Conservation (phyloP, 176 grass and related monocot species). For the Aegilops umbellulata region DNA sequence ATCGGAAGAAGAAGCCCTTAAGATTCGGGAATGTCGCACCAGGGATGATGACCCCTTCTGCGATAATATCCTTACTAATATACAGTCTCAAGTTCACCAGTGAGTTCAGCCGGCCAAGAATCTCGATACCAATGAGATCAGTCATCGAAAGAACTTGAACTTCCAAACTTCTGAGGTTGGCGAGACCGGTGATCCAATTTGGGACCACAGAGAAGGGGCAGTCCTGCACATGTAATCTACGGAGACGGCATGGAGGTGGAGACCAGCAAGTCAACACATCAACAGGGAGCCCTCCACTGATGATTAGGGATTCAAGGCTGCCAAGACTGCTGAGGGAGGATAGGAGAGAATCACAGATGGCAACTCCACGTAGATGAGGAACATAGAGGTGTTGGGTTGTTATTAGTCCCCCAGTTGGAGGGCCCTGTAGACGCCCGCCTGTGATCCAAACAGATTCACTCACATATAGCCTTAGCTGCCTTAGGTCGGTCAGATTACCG, state of each 20-base stretch:
- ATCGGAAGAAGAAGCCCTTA: not conserved
- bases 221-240: not conserved
- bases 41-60: not conserved
- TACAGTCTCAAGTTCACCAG: not conserved
- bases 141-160: not conserved
- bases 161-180: not conserved
- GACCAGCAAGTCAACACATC: not conserved
- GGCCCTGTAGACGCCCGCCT: too few species aligned
- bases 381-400: not conserved
- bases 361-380: not conserved
- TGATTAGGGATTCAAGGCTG: not conserved
- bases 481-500: not conserved
- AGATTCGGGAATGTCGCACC: not conserved
- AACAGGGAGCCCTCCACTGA: not conserved
- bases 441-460: not conserved
- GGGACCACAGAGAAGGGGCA: not conserved
- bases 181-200: not conserved
- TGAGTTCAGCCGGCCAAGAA: not conserved
- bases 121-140: not conserved
- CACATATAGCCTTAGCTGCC: not conserved
- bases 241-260: not conserved
- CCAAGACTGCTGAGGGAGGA: not conserved
- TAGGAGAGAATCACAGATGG: not conserved
- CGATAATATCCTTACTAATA: fast-evolving
- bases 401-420: too few species aligned